Conservation (phyloP, 148 eudicot species). For the Oxyria digyna region DNA sequence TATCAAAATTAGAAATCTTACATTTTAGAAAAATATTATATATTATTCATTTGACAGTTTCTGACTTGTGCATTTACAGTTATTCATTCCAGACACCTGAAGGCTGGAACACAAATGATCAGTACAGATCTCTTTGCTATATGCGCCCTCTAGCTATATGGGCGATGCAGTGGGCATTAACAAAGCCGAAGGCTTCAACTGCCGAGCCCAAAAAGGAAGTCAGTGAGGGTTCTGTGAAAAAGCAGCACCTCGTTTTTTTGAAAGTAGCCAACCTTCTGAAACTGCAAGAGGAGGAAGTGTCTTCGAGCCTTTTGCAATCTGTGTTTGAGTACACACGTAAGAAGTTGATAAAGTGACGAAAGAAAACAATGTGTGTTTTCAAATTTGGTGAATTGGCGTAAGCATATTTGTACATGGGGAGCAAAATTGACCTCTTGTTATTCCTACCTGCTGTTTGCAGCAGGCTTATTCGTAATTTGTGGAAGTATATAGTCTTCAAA, state of each 20-base stretch:
- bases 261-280: constrained; percentile 28
- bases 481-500: not conserved
- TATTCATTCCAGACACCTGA: constrained; percentile 41
- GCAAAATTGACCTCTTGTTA: not conserved
- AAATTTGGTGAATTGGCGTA: not conserved
- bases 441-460: not conserved
- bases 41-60: not conserved
- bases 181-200: constrained; percentile 14
- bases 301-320: constrained; percentile 20
- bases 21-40: not conserved
- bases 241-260: constrained; percentile 21
- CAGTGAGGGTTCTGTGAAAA: constrained; percentile 16
- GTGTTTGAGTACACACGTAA: constrained; percentile 26
- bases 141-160: constrained; percentile 46
- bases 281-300: constrained; percentile 22
- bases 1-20: not conserved
- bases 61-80: constrained; percentile 10
- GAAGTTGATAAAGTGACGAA: constrained; percentile 14
- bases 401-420: not conserved
- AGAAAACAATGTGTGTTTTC: too few species aligned
- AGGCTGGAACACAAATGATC: constrained; percentile 35
- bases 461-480: not conserved
- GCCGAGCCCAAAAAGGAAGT: constrained; percentile 17
- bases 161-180: constrained; percentile 42
- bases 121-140: constrained; percentile 35